Evolutionary conservation across 352 stramenopile genomes (phyloP).

Genomic region (Phytophthora colocasiae): DNA sequence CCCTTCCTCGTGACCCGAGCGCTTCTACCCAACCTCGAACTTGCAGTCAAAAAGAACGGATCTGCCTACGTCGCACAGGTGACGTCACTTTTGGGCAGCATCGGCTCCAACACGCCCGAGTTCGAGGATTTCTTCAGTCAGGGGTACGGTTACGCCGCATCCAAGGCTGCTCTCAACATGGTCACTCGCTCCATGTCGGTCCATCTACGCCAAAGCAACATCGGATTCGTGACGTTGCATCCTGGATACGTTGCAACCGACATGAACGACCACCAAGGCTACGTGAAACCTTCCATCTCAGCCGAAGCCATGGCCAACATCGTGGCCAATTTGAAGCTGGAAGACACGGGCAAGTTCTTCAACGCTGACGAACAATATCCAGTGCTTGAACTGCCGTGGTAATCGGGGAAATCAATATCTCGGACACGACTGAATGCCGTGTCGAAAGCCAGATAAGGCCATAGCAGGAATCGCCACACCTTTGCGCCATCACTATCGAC

Average conservation of each 20-base stretch:
- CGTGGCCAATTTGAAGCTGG: not conserved
- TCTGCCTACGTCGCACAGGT: not conserved
- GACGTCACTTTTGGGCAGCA: not conserved
- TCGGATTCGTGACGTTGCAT: conserved; percentile 1
- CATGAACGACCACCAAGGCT: conserved; percentile 2
- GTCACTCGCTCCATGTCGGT: not conserved
- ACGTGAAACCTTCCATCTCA: not conserved
- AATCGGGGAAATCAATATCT: not conserved
- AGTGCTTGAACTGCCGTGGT: not conserved
- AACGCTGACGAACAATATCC: not conserved
- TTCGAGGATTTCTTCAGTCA: not conserved
- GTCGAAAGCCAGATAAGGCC: no score
- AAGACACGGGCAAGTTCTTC: conserved; percentile 4
- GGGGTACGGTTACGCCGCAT: not conserved
- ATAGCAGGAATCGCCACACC: no score
- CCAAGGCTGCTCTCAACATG: conserved; percentile 2
- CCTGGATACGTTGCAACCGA: conserved; percentile 5
- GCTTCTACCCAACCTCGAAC: not conserved
- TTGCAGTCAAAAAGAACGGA: not conserved
- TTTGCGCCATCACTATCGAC: no score
- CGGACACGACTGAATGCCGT: no score
- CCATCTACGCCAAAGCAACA: not conserved
- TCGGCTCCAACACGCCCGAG: not conserved
- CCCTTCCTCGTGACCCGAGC: not conserved
- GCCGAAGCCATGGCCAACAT: not conserved